Evolutionary conservation across 768 basidiomycete genomes (phyloP), one percentile per base, ranked within the genome.

Genomic region (Rhizopogon vulgaris): DNA sequence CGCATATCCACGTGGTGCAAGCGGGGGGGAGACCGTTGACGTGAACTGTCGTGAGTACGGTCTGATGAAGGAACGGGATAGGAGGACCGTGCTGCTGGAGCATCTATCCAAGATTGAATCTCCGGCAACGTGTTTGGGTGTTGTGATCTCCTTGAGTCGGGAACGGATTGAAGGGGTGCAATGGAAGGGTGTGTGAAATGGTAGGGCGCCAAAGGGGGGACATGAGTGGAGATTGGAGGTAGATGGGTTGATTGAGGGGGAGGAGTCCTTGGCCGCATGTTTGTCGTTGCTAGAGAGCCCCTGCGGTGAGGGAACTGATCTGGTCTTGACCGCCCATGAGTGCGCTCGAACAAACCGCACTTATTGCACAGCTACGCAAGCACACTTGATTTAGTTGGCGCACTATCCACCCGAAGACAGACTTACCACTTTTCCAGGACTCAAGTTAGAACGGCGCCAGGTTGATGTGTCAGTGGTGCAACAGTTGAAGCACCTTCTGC

Each of bases 391-490:
- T 10, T 34, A 41, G 52, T 55, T 41, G 38, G 46, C 43, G 47
- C 52, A 37, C 17, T 46, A 28, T 22, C 18, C 52, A 25, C 11
- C 37, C 2, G 39, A 4, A 52, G 27, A 27, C 14, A 34, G 6
- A 59, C 78, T 52, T 56, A 78, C 78, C 58, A 90, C 88, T 78
- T 90, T 90, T 25, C 88, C 88, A 1, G 87, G 87, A 53, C 79
- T 83, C 53, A 90, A 77, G 61, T 86, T 88, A 14, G 80, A 83
- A 54, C 88, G 70, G 34, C 88, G 70, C 88, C 88, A 90, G 24
- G 87, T 90, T 46, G 83, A 84, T 30, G 89, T 90, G 56, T 90
- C 88, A 12, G 88, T 89, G 24, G 87, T 90, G 64, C 84, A 84
- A 67, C 88, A 90, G 64, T 90, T 90, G 77, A 85, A 90, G 67